phyloP scores from a whole-genome alignment of 768 basidiomycete species.

The Pleurotus eryngii region DNA sequence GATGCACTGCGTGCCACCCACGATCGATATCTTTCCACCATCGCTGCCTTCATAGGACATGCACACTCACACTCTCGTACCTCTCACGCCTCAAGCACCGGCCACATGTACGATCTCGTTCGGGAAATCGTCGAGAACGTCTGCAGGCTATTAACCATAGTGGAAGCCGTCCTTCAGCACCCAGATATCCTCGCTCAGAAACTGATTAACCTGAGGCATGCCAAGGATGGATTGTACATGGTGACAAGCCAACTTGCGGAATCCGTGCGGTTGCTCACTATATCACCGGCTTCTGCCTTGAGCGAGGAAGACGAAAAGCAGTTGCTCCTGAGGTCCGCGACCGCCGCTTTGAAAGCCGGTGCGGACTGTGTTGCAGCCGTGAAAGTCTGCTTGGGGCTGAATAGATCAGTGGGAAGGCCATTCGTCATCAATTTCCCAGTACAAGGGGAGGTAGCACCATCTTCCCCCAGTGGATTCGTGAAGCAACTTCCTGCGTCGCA shows the following conservation, averaged over 20 bases:
- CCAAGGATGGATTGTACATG: constrained; percentile 80
- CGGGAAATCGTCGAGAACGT: constrained; percentile 93
- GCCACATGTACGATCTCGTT: constrained; percentile 93
- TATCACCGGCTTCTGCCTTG: constrained; percentile 39
- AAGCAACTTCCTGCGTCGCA: constrained; percentile 34
- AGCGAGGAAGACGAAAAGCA: constrained; percentile 84
- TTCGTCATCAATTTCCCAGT: constrained; percentile 65
- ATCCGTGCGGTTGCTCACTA: constrained; percentile 75
- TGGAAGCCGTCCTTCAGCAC: constrained; percentile 83
- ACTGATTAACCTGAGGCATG: constrained; percentile 58
- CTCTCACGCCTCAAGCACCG: constrained; percentile 91
- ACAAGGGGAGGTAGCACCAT: constrained; percentile 39
- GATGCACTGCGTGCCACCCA: constrained; percentile 81
- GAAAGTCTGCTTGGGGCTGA: constrained; percentile 65
- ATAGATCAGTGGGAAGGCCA: constrained; percentile 57
- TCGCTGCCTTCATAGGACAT: constrained; percentile 97
- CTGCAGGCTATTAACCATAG: constrained; percentile 85
- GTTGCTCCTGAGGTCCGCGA: constrained; percentile 77
- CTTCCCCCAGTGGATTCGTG: constrained; percentile 47
- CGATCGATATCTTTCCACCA: constrained; percentile 87
- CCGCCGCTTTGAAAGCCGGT: constrained; percentile 81
- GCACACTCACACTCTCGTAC: constrained; percentile 88
- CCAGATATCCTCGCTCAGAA: constrained; percentile 65
- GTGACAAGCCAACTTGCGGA: constrained; percentile 86
- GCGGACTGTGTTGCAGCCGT: constrained; percentile 87